These are phyloP conservation scores for Mycosphaerella arachidis DNA, from an alignment of 2,329 filamentous ascomycete species.

Conservation along the genomic window DNA sequence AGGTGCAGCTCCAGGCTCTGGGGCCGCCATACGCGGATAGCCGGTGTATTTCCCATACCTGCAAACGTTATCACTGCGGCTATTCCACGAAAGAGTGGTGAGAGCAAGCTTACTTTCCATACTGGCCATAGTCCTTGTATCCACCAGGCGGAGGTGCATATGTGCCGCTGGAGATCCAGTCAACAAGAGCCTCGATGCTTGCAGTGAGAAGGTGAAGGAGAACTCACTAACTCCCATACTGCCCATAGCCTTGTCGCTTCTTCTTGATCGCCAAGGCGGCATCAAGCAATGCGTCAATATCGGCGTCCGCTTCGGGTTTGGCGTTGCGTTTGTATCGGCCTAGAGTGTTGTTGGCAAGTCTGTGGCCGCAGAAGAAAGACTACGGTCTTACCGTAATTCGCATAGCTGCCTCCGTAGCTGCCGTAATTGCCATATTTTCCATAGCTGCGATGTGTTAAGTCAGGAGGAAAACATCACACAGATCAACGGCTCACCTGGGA, in stretches of 20 bases:
- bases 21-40: background rate
- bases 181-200: background rate
- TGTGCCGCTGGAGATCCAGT: background rate
- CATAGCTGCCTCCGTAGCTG: background rate
- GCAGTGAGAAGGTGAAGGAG: background rate
- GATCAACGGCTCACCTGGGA: no score
- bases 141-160: background rate
- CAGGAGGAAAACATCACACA: no score
- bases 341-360: background rate
- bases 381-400: background rate
- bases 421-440: background rate
- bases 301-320: conserved; percentile 6
- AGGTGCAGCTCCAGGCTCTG: background rate
- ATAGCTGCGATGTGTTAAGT: background rate
- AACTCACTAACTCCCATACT: background rate
- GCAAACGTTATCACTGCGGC: background rate
- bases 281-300: conserved; percentile 5
- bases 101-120: background rate
- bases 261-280: conserved; percentile 1
- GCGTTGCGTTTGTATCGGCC: conserved; percentile 1
- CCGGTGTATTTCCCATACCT: background rate
- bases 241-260: background rate
- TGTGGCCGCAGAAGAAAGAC: background rate
- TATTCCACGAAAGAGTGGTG: background rate
- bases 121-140: background rate